Evolutionary conservation across 768 basidiomycete species (phyloP), one percentile per base, ranked within the genome.

Genomic region (Fibroporia radiculosa): DNA sequence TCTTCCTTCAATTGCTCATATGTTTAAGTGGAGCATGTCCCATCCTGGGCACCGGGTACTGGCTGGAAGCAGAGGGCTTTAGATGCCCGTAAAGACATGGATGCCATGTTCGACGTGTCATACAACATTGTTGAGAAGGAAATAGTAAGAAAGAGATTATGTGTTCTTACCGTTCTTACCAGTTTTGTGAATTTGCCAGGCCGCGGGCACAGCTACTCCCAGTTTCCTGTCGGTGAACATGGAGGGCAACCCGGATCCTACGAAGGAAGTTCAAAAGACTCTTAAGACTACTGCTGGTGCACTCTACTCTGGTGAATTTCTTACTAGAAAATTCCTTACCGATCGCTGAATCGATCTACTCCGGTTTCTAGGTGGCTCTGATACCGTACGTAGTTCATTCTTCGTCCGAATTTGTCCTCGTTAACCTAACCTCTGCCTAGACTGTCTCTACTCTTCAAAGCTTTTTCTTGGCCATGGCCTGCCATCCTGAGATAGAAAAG

Each of bases 151-250:
- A 13, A 18, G 3, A 24, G n/a, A n/a, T n/a, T 4, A 19, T 25
- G 14, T 18, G 28, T 3, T 19, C 26, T 5, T 20, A 29, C 32
- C 34, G 1, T 7, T 13, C 19, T 19, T 28, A 25, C 20, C 7
- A 16, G 11, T 19, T 16, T 14, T 8, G 3, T 25, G 7, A 10
- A 19, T 19, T 18, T 35, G 8, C 36, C 36, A 86, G 83, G 72
- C 69, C 25, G 69, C 74, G 43, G 80, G 82, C 13, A 72, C 67
- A 14, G 74, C 74, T 16, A 58, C 67, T 19, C 56, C 66, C 13
- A 84, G 80, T 6, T 82, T 80, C 56, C 73, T 75, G 1, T 79
- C 80, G 20, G 66, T 69, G 23, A 58, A 80, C 45, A 68, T 84
- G 20, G 72, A 82, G 51, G 67, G 63, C 19, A 74, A 72, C 53